phyloP scores from a whole-genome alignment of 2,329 filamentous ascomycete genomes.

The Claviceps fusiformis region DNA sequence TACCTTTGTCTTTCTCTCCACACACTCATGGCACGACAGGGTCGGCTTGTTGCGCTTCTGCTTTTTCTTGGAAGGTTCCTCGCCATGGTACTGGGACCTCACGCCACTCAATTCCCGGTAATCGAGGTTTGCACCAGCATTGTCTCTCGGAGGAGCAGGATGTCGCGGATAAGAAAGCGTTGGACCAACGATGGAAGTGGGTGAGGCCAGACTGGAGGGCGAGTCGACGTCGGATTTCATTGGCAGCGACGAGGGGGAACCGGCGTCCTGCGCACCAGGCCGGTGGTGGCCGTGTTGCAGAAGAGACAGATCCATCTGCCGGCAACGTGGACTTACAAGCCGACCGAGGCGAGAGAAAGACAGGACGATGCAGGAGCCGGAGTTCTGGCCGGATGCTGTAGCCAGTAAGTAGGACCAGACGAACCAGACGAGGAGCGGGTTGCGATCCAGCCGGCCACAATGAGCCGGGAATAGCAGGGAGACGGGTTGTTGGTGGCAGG shows the following conservation, averaged over 20 bases:
- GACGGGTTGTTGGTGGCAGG: slow-evolving; percentile 15
- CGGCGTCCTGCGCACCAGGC: slow-evolving; percentile 1
- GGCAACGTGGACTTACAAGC: neutral
- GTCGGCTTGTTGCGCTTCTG: slow-evolving; percentile 80
- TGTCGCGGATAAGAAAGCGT: slow-evolving; percentile 5
- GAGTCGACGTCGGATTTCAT: slow-evolving; percentile 5
- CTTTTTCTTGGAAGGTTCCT: slow-evolving; percentile 47
- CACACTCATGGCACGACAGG: slow-evolving; percentile 64
- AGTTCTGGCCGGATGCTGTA: neutral
- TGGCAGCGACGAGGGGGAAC: slow-evolving; percentile 2
- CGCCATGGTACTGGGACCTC: slow-evolving; percentile 10
- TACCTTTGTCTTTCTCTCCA: slow-evolving; percentile 72
- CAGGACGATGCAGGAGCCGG: neutral
- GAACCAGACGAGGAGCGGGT: neutral
- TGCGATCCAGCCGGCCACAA: neutral
- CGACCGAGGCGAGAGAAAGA: neutral
- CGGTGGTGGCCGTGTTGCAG: slow-evolving; percentile 5
- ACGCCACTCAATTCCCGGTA: slow-evolving; percentile 6
- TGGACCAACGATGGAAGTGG: neutral
- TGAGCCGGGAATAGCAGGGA: slow-evolving; percentile 4
- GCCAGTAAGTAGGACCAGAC: neutral
- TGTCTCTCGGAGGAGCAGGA: slow-evolving; percentile 2
- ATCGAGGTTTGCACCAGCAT: slow-evolving; percentile 5
- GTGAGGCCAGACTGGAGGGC: slow-evolving; percentile 2
- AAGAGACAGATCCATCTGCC: slow-evolving; percentile 5